Evolutionary conservation across 768 basidiomycete genomes (phyloP).

Genomic region (Phanerochaete carnosa): DNA sequence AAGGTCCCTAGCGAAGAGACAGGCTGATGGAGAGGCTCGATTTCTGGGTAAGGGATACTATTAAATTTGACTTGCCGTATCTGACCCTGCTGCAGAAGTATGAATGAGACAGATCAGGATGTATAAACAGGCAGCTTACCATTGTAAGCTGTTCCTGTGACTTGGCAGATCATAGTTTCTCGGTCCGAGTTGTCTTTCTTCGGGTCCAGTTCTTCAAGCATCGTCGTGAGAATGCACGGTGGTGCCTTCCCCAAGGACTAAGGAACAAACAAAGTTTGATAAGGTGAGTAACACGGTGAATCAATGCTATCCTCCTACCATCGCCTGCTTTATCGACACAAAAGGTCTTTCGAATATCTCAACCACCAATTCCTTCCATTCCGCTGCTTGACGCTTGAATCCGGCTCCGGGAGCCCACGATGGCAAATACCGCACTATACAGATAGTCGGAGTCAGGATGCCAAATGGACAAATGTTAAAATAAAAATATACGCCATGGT

Average conservation of each 20-base stretch:
- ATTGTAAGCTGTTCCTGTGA: slow-evolving; percentile 8
- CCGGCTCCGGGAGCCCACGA: slow-evolving; percentile 19
- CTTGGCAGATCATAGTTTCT: slow-evolving; percentile 3
- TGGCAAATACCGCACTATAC: slow-evolving; percentile 19
- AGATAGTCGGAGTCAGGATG: not conserved
- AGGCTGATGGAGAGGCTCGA: not conserved
- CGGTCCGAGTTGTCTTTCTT: slow-evolving; percentile 32
- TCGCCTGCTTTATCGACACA: slow-evolving; percentile 10
- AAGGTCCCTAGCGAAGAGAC: not conserved
- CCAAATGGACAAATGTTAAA: not conserved
- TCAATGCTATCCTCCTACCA: not conserved
- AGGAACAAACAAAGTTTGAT: not conserved
- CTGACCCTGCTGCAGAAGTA: slow-evolving; percentile 3
- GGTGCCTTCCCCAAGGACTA: not conserved
- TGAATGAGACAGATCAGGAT: too few relatives aligned
- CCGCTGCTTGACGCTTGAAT: slow-evolving; percentile 12
- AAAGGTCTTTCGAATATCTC: slow-evolving; percentile 12
- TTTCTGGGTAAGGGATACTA: not conserved
- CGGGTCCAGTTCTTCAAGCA: slow-evolving; percentile 20
- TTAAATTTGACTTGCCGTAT: not conserved
- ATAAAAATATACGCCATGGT: slow-evolving; percentile 1
- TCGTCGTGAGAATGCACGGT: not conserved
- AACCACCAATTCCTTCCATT: slow-evolving; percentile 2
- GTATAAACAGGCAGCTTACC: not conserved
- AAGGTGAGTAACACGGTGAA: not conserved